These are phyloP conservation scores for Pseudomonodictys pantanalensis DNA, from an alignment of 495 filamentous ascomycete species.

Conservation along the genomic window DNA sequence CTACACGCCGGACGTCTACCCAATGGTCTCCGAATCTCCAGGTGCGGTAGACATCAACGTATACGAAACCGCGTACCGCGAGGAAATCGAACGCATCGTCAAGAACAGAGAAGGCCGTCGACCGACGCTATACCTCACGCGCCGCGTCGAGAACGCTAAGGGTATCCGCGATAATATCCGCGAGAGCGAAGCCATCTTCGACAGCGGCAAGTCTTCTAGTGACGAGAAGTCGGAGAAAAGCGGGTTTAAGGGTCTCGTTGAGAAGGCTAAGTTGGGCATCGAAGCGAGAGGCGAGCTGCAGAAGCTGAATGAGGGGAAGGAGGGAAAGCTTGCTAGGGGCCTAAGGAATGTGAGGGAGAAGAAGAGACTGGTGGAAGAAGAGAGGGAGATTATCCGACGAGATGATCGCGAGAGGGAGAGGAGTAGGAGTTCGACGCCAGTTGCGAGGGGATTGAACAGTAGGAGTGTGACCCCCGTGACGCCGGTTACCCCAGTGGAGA, in stretches of 20 bases:
- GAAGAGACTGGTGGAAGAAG: conserved; percentile 25
- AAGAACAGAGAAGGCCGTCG: conserved; percentile 38
- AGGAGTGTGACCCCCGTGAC: background rate
- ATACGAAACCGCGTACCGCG: conserved; percentile 81
- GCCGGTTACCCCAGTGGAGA: conserved; percentile 6
- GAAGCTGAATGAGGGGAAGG: conserved; percentile 16
- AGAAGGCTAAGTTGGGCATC: conserved; percentile 16
- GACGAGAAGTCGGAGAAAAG: conserved; percentile 10
- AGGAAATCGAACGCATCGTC: conserved; percentile 73
- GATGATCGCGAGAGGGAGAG: conserved; percentile 7
- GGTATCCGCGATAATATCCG: conserved; percentile 10
- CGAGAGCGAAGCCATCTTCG: conserved; percentile 32
- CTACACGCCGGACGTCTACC: conserved; percentile 33
- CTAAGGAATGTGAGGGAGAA: conserved; percentile 8
- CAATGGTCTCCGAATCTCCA: conserved; percentile 74
- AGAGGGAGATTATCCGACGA: conserved; percentile 18
- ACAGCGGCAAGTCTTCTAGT: conserved; percentile 1
- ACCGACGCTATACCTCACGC: conserved; percentile 55
- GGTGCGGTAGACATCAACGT: conserved; percentile 76
- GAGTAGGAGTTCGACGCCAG: conserved; percentile 8
- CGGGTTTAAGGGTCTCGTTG: conserved; percentile 13
- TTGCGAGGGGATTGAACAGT: background rate
- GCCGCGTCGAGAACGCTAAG: conserved; percentile 55
- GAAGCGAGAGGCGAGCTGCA: conserved; percentile 12
- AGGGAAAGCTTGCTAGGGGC: conserved; percentile 6